Base-by-base conservation (phyloP, 352 stramenopile species). In the Phytophthora sp. region DNA sequence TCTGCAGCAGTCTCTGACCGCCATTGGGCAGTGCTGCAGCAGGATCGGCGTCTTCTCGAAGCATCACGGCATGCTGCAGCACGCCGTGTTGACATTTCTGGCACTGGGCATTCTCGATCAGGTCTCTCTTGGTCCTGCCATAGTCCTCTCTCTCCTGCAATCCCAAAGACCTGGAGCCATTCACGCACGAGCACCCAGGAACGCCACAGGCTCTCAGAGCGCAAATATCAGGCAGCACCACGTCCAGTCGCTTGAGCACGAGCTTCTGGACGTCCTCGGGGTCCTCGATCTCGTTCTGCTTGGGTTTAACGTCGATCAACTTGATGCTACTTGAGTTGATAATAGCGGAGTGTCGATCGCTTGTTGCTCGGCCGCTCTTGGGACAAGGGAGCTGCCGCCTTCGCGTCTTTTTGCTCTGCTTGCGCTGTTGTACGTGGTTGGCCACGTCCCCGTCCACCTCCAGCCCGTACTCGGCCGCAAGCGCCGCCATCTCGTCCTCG, bases 401-500 rank as follows among this genome's bases (percentile, higher is more conserved):
- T 21, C 36, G 68, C 29, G 51, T 61, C 55, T 76, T 70, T 55
- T 84, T 86, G 65, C 72, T 77, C 56, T 84, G 77, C 60, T 89
- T 84, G 56, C 86, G 82, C 53, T 83, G 50, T 58, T 67, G 61
- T 56, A 94, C 85, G 63, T 80, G 79, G 31, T 66, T 65, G 4
- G 82, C 84, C 26, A 94, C 82, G 38, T 91, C 84, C 11, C 75
- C 53, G 56, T 94, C 84, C 53, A 94, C 71, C 16, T 83, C 54
- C 26, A 94, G 82, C 4, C 86, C 86, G 64, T 93, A 94, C 74
- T 94, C 86, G 50, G 77, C 76, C 13, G 86, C 86, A 18, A 93
- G 73, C 42, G 86, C 84, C 1, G 80, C 84, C 79, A 94, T 94
- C 59, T 94, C 86, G 44, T 94, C 86, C 56, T 94, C 86, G 39